Conservation (phyloP, 768 basidiomycete genomes). For the Naganishia vaughanmartiniae region DNA sequence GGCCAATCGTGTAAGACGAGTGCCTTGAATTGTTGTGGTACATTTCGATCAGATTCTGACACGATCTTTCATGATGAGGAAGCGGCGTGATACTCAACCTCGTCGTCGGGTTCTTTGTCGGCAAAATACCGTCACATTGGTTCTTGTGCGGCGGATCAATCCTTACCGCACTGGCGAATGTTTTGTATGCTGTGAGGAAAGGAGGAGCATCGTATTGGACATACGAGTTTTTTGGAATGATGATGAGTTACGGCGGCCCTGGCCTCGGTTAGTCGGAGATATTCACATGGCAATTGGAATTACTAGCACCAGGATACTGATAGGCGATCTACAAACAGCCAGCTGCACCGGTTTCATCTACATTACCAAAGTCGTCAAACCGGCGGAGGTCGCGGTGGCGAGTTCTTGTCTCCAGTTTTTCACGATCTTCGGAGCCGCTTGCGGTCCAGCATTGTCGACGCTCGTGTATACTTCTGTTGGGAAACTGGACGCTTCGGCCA, state of each 20-base stretch:
- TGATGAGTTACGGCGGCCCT: not conserved
- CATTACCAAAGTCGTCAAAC: not conserved
- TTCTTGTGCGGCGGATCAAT: not conserved
- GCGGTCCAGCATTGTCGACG: conserved; percentile 4
- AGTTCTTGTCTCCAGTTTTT: conserved; percentile 2
- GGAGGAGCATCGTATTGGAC: not conserved
- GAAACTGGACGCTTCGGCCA: not conserved
- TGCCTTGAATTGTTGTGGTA: not conserved
- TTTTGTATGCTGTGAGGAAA: not conserved
- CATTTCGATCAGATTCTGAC: not conserved
- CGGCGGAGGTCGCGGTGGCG: not conserved
- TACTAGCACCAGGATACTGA: not conserved
- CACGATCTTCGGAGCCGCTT: not conserved
- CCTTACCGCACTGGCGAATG: not conserved
- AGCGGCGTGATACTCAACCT: not conserved
- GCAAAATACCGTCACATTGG: not conserved
- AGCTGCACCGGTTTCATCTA: not conserved
- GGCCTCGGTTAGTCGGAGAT: not conserved
- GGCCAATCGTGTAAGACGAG: not conserved
- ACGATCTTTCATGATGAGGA: not conserved
- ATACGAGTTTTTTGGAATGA: not conserved
- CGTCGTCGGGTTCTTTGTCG: not conserved
- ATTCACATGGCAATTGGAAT: not conserved
- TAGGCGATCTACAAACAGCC: not conserved
- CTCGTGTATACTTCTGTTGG: not conserved